phyloP scores from a whole-genome alignment of 129 eudicot genomes.

The Kitagawia praeruptora region DNA sequence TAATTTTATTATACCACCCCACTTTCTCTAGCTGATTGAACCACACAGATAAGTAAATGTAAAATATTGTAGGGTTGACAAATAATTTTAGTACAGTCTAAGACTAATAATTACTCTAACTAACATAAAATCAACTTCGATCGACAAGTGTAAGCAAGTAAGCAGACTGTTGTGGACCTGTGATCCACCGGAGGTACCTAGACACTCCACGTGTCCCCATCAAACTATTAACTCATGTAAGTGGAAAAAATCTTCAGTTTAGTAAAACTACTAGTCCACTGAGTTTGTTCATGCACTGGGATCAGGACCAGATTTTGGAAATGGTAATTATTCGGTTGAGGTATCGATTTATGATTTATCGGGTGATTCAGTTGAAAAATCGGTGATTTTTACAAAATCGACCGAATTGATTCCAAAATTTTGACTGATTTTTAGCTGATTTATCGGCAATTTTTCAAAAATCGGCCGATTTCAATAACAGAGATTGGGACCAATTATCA shows the following conservation, averaged over 20 bases:
- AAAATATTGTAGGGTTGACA: neutral
- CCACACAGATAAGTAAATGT: neutral
- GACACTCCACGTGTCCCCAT: neutral
- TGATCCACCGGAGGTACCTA: neutral
- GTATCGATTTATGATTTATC: too few species aligned
- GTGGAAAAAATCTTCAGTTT: neutral
- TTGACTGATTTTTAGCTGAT: too few species aligned
- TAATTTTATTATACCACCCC: too few species aligned
- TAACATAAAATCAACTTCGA: neutral
- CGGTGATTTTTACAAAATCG: too few species aligned
- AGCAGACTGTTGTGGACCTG: neutral
- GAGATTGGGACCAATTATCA: too few species aligned
- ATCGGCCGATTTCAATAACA: too few species aligned
- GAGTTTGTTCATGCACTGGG: neutral
- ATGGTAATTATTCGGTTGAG: too few species aligned
- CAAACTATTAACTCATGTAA: neutral
- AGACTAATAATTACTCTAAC: neutral
- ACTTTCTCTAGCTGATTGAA: too few species aligned
- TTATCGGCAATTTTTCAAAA: too few species aligned
- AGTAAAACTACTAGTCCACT: neutral
- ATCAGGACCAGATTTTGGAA: too few species aligned
- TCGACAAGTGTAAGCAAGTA: neutral
- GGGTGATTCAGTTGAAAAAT: too few species aligned
- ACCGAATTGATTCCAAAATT: too few species aligned
- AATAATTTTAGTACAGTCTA: neutral